A percentile compares a stretch with the other conserved stretches of the same genome.
These are phyloP conservation scores for Boletus rubropictus DNA, from an alignment of 768 basidiomycete species.

Conservation along the genomic window DNA sequence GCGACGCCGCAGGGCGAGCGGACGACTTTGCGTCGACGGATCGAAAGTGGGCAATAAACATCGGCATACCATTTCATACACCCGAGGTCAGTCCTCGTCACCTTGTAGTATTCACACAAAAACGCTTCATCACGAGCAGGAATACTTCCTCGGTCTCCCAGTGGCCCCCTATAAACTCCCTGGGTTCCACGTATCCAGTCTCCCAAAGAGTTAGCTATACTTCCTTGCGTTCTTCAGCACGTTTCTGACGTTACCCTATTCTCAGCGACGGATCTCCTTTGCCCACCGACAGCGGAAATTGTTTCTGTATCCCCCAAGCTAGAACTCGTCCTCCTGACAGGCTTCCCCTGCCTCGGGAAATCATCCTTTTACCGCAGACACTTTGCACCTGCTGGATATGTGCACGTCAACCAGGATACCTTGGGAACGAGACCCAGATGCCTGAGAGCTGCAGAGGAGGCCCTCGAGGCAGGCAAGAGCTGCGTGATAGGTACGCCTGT, in stretches of 20 bases:
- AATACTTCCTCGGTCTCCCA: slow-evolving; percentile 64
- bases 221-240: neutral
- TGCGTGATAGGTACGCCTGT: slow-evolving; percentile 69
- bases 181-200: slow-evolving; percentile 61
- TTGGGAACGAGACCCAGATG: slow-evolving; percentile 74
- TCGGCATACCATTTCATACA: slow-evolving; percentile 68
- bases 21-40: slow-evolving; percentile 79
- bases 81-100: slow-evolving; percentile 57
- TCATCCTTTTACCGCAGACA: slow-evolving; percentile 69
- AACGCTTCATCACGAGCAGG: slow-evolving; percentile 39
- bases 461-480: slow-evolving; percentile 50
- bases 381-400: slow-evolving; percentile 64
- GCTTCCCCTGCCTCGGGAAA: slow-evolving; percentile 69
- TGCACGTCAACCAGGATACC: slow-evolving; percentile 84
- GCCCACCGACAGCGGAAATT: slow-evolving; percentile 17
- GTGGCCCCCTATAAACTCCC: slow-evolving; percentile 43
- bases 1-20: slow-evolving; percentile 82
- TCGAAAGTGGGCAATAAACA: slow-evolving; percentile 78
- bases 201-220: slow-evolving; percentile 28
- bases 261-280: slow-evolving; percentile 36
- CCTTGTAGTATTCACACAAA: neutral
- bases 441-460: slow-evolving; percentile 53
- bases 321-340: slow-evolving; percentile 59
- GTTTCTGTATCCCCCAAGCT: slow-evolving; percentile 10
- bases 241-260: neutral